Evolutionary conservation across 2,329 filamentous ascomycete species (phyloP), one percentile per base, ranked within the genome.

Genomic region (Tolypocladium cylindrosporum): DNA sequence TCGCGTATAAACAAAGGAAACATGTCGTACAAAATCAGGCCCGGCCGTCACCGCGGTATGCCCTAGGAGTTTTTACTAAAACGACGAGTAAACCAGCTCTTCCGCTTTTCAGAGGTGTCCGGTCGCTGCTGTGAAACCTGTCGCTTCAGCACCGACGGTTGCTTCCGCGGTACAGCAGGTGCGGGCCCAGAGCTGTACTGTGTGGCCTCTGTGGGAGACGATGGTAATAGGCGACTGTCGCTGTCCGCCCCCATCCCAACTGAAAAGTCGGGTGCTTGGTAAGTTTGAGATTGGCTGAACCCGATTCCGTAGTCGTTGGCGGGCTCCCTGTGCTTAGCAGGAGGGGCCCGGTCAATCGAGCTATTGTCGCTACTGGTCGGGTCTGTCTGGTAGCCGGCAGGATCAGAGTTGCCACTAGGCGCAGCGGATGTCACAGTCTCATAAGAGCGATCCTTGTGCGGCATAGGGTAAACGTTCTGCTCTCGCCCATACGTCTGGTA

Each of bases 301-400:
- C 75, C 77, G 62, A 86, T 86, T 55, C 88, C 87, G 65, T 90
- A 90, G 61, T 80, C 81, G 57, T 88, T 86, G 7, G 74, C 67
- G 9, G 80, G 79, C 54, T 85, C 80, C 36, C 66, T 68, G 58
- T 78, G 81, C 65, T 82, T 81, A 41, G 78, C 75, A 6, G 78
- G 77, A 55, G 85, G 81, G 31, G 86, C 77, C 61, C 90, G 86
- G 69, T 96, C 90, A 64, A 95, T 84, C 1, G 91, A 96, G 75
- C 90, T 95, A 74, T 96, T 96, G 69, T 96, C 89, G 68, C 91
- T 96, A 75, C 89, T 94, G 58, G 81, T 76, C 48, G 90, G 92
- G 69, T 96, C 91, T 60, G 91, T 96, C 63, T 87, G 87, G 71
- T 94, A 92, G 58, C 86, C 87, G 68, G 83, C 86, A 14, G 86